Conservation (phyloP, 2,329 filamentous ascomycete genomes). For the Phialocephala sp. region DNA sequence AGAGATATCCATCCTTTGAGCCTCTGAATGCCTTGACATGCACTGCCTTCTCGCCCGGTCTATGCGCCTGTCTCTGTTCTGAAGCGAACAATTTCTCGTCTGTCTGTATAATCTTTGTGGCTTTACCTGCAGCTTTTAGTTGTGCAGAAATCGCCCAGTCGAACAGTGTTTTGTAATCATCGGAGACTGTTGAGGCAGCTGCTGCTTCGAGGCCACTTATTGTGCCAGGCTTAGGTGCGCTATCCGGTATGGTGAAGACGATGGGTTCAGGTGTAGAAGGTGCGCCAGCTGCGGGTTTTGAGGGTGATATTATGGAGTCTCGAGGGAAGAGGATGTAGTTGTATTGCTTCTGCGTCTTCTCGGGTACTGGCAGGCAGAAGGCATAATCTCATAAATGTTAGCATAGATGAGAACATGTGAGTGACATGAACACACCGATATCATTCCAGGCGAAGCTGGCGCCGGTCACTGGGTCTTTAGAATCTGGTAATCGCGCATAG, state of each 20-base stretch:
- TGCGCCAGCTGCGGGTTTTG: slow-evolving; percentile 50
- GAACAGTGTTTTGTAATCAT: slow-evolving; percentile 63
- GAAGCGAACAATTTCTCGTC: slow-evolving; percentile 64
- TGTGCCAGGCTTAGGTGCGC: slow-evolving; percentile 64
- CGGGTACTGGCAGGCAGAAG: slow-evolving; percentile 69
- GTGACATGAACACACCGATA: slow-evolving; percentile 55
- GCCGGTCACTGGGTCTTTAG: slow-evolving; percentile 56
- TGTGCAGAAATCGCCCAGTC: slow-evolving; percentile 64
- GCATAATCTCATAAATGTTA: slow-evolving; percentile 54
- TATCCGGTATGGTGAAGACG: slow-evolving; percentile 66
- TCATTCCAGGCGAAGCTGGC: slow-evolving; percentile 66
- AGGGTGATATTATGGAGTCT: slow-evolving; percentile 56
- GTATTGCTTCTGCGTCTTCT: slow-evolving; percentile 68
- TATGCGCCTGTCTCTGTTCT: slow-evolving; percentile 59
- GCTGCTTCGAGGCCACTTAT: slow-evolving; percentile 57
- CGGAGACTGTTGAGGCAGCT: slow-evolving; percentile 59
- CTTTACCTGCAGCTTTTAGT: slow-evolving; percentile 55
- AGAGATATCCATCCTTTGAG: slow-evolving; percentile 71
- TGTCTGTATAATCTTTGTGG: slow-evolving; percentile 55
- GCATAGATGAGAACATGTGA: background rate
- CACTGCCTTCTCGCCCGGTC: slow-evolving; percentile 65
- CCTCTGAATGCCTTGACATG: slow-evolving; percentile 71
- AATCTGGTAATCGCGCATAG: slow-evolving; percentile 60
- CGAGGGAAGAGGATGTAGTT: slow-evolving; percentile 69
- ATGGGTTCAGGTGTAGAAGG: slow-evolving; percentile 57